Percentiles rank a stretch among this genome's conserved stretches.
phyloP scores from a whole-genome alignment of 2,329 filamentous ascomycete genomes.

The Alternaria burnsii region DNA sequence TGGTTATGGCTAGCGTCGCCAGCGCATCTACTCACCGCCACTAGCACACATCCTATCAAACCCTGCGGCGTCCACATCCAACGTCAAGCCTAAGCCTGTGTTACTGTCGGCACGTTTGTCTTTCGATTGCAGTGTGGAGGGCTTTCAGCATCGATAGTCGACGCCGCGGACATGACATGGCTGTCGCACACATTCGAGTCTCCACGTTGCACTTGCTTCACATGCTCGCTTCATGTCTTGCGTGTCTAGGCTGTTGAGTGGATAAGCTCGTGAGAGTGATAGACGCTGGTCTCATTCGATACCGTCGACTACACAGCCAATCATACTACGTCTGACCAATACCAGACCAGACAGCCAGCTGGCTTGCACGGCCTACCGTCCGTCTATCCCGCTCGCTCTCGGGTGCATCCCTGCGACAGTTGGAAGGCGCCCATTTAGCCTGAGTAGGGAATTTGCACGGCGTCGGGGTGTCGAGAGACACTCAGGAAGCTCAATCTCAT shows the following conservation, averaged over 20 bases:
- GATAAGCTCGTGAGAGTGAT: constrained; percentile 26
- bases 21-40: constrained; percentile 53
- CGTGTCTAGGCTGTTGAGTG: constrained; percentile 21
- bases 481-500: constrained; percentile 21
- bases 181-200: constrained; percentile 47
- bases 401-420: constrained; percentile 39
- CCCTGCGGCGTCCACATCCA: constrained; percentile 42
- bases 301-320: constrained; percentile 17
- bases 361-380: constrained; percentile 47
- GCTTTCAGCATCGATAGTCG: constrained; percentile 23
- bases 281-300: constrained; percentile 17
- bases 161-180: constrained; percentile 44
- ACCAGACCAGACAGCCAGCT: constrained; percentile 25
- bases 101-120: constrained; percentile 49
- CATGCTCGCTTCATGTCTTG: constrained; percentile 28
- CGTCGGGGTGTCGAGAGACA: constrained; percentile 21
- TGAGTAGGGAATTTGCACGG: constrained; percentile 36
- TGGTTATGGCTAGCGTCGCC: constrained; percentile 36
- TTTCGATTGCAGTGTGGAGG: constrained; percentile 32
- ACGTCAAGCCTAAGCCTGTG: constrained; percentile 44
- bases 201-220: constrained; percentile 49
- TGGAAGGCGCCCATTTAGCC: constrained; percentile 47
- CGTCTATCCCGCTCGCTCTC: constrained; percentile 46
- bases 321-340: constrained; percentile 32
- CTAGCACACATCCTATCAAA: constrained; percentile 42